These are phyloP conservation scores for Annulohypoxylon stygium DNA, from an alignment of 495 filamentous ascomycete species.

Conservation along the genomic window DNA sequence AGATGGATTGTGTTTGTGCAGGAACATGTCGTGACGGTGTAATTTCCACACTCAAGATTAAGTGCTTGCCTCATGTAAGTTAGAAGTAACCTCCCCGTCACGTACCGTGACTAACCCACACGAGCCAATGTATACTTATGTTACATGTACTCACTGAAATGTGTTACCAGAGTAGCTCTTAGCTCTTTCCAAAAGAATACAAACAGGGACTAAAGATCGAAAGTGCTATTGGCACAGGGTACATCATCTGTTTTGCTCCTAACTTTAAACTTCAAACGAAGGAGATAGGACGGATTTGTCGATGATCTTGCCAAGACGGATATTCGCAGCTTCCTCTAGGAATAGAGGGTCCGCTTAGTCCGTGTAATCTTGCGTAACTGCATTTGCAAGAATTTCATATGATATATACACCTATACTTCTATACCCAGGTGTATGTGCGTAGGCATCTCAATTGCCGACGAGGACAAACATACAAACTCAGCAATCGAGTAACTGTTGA, in stretches of 20 bases:
- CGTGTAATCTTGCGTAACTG: conserved; percentile 35
- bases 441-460: conserved; percentile 1
- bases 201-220: background rate
- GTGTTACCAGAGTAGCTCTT: conserved; percentile 28
- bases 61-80: conserved; percentile 28
- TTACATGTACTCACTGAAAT: conserved; percentile 16
- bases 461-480: conserved; percentile 30
- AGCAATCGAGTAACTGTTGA: conserved; percentile 4
- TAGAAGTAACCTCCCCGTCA: conserved; percentile 11
- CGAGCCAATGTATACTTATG: conserved; percentile 15
- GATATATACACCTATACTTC: background rate
- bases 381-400: conserved; percentile 18
- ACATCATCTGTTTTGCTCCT: conserved; percentile 15
- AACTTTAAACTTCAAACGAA: conserved; percentile 42
- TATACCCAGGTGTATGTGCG: background rate
- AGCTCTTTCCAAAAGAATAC: conserved; percentile 12
- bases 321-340: conserved; percentile 36
- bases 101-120: conserved; percentile 3
- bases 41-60: conserved; percentile 29
- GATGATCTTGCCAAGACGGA: conserved; percentile 43
- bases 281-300: conserved; percentile 25
- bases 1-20: conserved; percentile 17
- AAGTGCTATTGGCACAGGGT: conserved; percentile 8
- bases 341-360: conserved; percentile 29
- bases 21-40: conserved; percentile 21